phyloP scores from a whole-genome alignment of 495 filamentous ascomycete genomes.

The Evernia prunastri region DNA sequence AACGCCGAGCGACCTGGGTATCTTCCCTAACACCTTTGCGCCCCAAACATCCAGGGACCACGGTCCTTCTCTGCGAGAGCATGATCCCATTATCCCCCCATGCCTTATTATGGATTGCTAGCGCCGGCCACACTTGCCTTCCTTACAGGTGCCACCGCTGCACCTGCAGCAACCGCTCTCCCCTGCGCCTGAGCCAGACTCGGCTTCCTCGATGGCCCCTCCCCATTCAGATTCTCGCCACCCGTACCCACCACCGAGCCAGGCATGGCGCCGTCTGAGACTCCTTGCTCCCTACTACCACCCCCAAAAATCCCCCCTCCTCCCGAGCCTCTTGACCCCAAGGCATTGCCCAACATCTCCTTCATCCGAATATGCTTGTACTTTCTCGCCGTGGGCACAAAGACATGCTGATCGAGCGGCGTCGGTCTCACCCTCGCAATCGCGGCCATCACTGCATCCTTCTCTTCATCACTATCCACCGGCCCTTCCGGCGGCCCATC shows the following conservation, averaged over 20 bases:
- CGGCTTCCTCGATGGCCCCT: conserved; percentile 16
- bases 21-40: conserved; percentile 9
- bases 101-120: conserved; percentile 9
- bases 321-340: conserved; percentile 39
- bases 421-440: conserved; percentile 67
- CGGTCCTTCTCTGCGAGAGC: too few relatives aligned
- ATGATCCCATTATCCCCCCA: background rate
- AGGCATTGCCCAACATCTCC: conserved; percentile 76
- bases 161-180: conserved; percentile 1
- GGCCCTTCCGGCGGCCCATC: conserved; percentile 63
- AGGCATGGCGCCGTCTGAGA: background rate
- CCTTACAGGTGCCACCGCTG: conserved; percentile 15
- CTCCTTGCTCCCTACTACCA: background rate
- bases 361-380: conserved; percentile 82
- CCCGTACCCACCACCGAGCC: background rate
- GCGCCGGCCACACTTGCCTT: conserved; percentile 19
- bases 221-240: conserved; percentile 7
- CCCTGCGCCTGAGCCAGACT: conserved; percentile 12
- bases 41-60: background rate
- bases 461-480: conserved; percentile 91
- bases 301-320: conserved; percentile 40
- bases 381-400: conserved; percentile 60
- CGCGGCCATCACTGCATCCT: conserved; percentile 77
- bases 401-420: conserved; percentile 61
- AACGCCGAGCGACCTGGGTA: conserved; percentile 4